These are phyloP conservation scores for Mucor mucedo DNA, from an alignment of 371 early-diverging fungal species.

Conservation along the genomic window DNA sequence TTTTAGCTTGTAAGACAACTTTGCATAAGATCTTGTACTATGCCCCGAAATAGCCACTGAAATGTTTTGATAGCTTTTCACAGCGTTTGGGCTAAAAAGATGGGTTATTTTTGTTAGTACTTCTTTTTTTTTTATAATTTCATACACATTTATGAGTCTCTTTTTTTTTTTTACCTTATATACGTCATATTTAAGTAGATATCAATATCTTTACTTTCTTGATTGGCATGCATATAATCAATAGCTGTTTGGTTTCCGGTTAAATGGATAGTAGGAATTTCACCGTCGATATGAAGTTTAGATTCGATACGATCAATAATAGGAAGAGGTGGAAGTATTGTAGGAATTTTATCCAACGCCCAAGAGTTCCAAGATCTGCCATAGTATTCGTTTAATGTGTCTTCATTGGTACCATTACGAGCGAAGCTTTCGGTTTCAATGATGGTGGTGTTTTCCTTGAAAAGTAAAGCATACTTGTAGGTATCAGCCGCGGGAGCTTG, in stretches of 20 bases:
- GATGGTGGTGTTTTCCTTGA: not conserved
- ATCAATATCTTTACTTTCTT: conserved; percentile 13
- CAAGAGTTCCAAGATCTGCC: conserved; percentile 29
- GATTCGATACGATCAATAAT: conserved; percentile 26
- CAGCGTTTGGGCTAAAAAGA: conserved; percentile 6
- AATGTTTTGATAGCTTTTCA: conserved; percentile 16
- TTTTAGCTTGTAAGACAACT: conserved; percentile 34
- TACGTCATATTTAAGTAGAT: conserved; percentile 33
- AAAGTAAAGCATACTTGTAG: conserved; percentile 20
- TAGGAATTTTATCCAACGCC: conserved; percentile 8
- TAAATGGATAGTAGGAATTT: conserved; percentile 35
- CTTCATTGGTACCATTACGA: conserved; percentile 2
- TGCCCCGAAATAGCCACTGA: conserved; percentile 30
- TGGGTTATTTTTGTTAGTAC: too few species aligned
- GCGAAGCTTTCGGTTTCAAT: conserved; percentile 24
- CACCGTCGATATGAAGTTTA: conserved; percentile 25
- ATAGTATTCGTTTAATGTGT: conserved; percentile 23
- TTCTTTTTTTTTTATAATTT: too few species aligned
- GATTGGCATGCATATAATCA: conserved; percentile 31
- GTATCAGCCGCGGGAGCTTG: conserved; percentile 15
- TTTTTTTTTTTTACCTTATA: conserved; percentile 26
- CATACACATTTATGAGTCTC: too few species aligned
- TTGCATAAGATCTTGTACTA: conserved; percentile 25
- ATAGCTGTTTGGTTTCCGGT: conserved; percentile 18
- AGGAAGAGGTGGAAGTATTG: conserved; percentile 10